Evolutionary conservation across 139 green algal species (phyloP).

Genomic region (Chlamydomonas sphaeroides): DNA sequence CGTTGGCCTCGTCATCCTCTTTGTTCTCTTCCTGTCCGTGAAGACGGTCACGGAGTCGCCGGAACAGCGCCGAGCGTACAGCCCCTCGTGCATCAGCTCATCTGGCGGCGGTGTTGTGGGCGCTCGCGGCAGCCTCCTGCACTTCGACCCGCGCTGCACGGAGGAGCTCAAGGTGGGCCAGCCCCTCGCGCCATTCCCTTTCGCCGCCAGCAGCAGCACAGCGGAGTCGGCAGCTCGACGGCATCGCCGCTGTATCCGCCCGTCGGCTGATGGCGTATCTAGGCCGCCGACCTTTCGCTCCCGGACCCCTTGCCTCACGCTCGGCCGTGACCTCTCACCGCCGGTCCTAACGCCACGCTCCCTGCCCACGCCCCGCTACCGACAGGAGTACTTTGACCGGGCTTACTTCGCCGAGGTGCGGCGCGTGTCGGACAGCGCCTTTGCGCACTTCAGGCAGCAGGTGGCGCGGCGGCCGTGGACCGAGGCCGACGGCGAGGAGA

Average conservation of each 20-base stretch:
- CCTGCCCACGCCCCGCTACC: no score
- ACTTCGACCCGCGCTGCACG: constrained; percentile 5
- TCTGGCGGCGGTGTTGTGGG: constrained; percentile 29
- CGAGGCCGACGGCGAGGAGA: background rate
- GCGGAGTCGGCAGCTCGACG: background rate
- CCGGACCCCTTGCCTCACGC: no score
- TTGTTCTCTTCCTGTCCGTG: background rate
- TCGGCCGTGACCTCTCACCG: no score
- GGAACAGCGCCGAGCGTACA: background rate
- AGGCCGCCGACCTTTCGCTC: no score
- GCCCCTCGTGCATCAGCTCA: constrained; percentile 19
- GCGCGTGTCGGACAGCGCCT: constrained; percentile 2
- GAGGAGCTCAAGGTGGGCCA: constrained; percentile 12
- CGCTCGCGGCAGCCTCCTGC: constrained; percentile 9
- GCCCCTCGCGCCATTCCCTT: no score
- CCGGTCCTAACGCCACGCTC: no score
- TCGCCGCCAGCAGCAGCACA: background rate
- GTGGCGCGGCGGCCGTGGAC: background rate
- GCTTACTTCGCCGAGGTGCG: constrained; percentile 33
- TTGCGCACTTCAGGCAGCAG: constrained; percentile 7
- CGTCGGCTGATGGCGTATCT: no score
- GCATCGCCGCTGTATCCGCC: background rate
- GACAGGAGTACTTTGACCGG: constrained; percentile 21
- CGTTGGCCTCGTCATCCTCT: background rate
- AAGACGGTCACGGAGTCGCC: background rate